phyloP scores from a whole-genome alignment of 345 rosid species.

The Draba incana region DNA sequence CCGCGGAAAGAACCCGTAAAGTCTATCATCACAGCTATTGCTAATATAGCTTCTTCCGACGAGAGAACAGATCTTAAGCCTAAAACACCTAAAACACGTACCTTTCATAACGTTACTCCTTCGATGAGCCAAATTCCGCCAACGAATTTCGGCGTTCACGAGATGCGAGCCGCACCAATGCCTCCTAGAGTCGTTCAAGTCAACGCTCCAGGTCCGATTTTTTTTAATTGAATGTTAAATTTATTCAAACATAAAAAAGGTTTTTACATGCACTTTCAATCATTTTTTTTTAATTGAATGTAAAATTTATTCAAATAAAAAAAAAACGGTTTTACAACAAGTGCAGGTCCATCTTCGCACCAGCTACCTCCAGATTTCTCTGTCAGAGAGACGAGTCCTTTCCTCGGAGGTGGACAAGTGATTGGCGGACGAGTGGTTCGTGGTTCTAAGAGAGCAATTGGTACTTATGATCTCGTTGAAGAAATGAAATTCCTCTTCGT shows the following conservation, averaged over 20 bases:
- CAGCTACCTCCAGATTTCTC: conserved; percentile 65
- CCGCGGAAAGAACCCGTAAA: conserved; percentile 34
- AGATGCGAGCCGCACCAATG: conserved; percentile 42
- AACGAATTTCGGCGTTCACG: conserved; percentile 32
- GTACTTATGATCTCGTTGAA: conserved; percentile 92
- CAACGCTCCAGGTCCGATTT: conserved; percentile 19
- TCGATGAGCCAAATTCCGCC: conserved; percentile 22
- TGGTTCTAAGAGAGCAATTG: conserved; percentile 56
- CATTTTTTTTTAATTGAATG: too few species aligned
- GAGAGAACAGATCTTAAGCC: conserved; percentile 31
- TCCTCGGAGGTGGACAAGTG: conserved; percentile 78
- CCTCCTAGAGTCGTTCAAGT: conserved; percentile 40
- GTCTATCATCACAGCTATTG: conserved; percentile 4
- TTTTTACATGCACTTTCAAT: too few species aligned
- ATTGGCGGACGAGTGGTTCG: conserved; percentile 84
- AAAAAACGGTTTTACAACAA: too few species aligned
- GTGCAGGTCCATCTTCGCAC: conserved; percentile 25
- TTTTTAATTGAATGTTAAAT: too few species aligned
- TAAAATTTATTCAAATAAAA: too few species aligned
- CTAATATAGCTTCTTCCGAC: background rate
- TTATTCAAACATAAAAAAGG: too few species aligned
- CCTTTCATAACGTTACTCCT: conserved; percentile 30
- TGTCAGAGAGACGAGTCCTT: conserved; percentile 84
- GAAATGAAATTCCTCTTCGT: conserved; percentile 84
- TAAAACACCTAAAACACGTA: conserved; percentile 30